A percentile compares a stretch with the other conserved stretches of the same genome.
Evolutionary conservation across 2,329 filamentous ascomycete genomes (phyloP).

Genomic region (Hymenoscyphus fructigenus): DNA sequence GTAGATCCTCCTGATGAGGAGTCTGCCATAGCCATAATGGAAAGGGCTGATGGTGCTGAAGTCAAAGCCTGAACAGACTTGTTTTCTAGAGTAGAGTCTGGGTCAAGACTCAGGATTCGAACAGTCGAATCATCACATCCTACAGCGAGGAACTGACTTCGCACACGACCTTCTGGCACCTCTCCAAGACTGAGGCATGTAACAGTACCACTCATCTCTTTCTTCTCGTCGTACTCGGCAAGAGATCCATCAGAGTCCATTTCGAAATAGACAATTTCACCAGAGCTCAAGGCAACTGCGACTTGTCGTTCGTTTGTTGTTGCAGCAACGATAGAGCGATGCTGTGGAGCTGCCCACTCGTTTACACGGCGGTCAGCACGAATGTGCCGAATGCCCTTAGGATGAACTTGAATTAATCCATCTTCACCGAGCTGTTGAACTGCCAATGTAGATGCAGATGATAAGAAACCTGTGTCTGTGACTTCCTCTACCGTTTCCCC

Average conservation of each 20-base stretch:
- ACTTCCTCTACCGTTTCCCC: constrained; percentile 97
- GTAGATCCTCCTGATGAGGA: constrained; percentile 86
- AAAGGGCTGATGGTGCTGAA: constrained; percentile 81
- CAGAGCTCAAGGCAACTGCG: constrained; percentile 88
- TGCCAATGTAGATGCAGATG: constrained; percentile 83
- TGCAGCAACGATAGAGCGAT: constrained; percentile 92
- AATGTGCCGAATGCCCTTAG: constrained; percentile 93
- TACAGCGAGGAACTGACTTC: constrained; percentile 92
- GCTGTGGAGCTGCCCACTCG: constrained; percentile 90
- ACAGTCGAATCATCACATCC: constrained; percentile 97
- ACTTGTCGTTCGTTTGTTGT: constrained; percentile 93
- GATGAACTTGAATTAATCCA: constrained; percentile 89
- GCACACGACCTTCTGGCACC: constrained; percentile 82
- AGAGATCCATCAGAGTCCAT: constrained; percentile 90
- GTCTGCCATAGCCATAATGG: constrained; percentile 94
- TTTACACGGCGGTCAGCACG: constrained; percentile 74
- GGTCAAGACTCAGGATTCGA: constrained; percentile 84
- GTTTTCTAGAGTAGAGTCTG: constrained; percentile 85
- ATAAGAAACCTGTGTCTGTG: constrained; percentile 87
- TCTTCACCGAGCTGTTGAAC: constrained; percentile 94
- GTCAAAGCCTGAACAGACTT: constrained; percentile 94
- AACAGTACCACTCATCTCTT: constrained; percentile 92
- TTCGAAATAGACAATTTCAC: constrained; percentile 97
- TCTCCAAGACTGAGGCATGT: constrained; percentile 92
- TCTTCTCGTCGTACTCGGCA: constrained; percentile 92